These are phyloP conservation scores for Talaromyces sp. DNA, from an alignment of 2,329 filamentous ascomycete genomes.

Conservation along the genomic window DNA sequence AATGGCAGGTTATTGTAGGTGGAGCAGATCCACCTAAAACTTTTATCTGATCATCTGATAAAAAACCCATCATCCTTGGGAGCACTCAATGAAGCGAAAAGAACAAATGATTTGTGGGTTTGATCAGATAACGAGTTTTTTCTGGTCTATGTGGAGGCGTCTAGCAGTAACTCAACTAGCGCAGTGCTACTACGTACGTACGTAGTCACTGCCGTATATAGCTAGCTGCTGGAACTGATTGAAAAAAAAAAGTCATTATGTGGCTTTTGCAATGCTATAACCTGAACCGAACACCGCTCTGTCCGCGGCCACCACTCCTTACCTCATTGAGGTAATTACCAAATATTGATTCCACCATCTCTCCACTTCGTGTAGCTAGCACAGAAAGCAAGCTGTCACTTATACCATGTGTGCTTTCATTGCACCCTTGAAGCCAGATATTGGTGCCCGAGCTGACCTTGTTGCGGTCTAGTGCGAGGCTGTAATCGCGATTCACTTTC, in stretches of 20 bases:
- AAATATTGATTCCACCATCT: slow-evolving; percentile 75
- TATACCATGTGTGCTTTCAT: slow-evolving; percentile 84
- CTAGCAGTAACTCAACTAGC: not conserved
- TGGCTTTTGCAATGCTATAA: slow-evolving; percentile 1
- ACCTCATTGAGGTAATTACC: slow-evolving; percentile 35
- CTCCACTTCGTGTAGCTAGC: slow-evolving; percentile 68
- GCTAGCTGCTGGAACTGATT: not conserved
- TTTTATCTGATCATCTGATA: slow-evolving; percentile 16
- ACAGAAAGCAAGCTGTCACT: slow-evolving; percentile 80
- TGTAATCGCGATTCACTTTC: slow-evolving; percentile 72
- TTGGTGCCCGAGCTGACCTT: slow-evolving; percentile 70
- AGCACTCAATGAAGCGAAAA: not conserved
- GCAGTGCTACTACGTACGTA: not conserved
- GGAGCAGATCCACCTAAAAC: not conserved
- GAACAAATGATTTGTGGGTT: not conserved
- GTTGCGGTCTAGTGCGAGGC: slow-evolving; percentile 65
- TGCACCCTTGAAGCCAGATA: slow-evolving; percentile 91
- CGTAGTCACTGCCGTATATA: not conserved
- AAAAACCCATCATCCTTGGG: too few species aligned
- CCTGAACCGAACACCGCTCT: slow-evolving; percentile 1
- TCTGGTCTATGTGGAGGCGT: not conserved
- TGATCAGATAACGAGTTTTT: slow-evolving; percentile 10
- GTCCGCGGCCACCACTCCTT: slow-evolving; percentile 19
- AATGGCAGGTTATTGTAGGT: not conserved
- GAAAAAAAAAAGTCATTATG: not conserved